Base-by-base conservation (phyloP, 305 asterid species). In the Solanum hybrid region DNA sequence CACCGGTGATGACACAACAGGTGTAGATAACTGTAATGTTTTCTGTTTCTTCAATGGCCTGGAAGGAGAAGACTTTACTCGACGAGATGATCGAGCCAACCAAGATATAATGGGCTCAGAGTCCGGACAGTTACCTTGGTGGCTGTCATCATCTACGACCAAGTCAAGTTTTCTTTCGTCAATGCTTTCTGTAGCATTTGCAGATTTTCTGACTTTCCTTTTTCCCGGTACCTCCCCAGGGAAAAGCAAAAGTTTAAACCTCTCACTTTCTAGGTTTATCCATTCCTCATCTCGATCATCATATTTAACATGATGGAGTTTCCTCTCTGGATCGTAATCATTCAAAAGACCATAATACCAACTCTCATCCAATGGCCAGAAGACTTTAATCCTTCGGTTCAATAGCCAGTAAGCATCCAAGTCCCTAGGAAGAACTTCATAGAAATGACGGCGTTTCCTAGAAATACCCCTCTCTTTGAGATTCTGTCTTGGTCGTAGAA, bases 281-380 rank as follows among this genome's bases (percentile, higher is more conserved):
- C 99, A 97, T 91, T 97, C 99, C 92, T 96, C 99, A 90, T 98
- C 99, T 86, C 97, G 92, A 86, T 97, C 99, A 93, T 97, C 99
- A 88, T 98, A 98, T 92, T 98, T 95, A 82, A 98, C 94, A 90
- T 93, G 98, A 91, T 97, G 98, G 90, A 94, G 97, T 92, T 93
- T 93, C 61, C 93, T 92, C 92, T 95, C 97, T 8, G 98, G 93
- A 92, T 97, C 96, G 91, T 97, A 98, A 88, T 95, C 97, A 91
- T 91, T 92, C 87, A 98, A 96, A 89, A 94, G 95, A 89, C 99
- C 99, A 91, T 92, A 90, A 90, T 97, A 98, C 99, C 99, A 98
- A 92, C 97, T 93, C 91, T 98, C 97, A 92, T 98, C 99, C 93
- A 97, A 91, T 71, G 99, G 99, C 98, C 98, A 97, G 93, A 95